Evolutionary conservation across 176 grass and related monocot species (phyloP), one percentile per base, ranked within the genome.

Genomic region (Carex kokanica): DNA sequence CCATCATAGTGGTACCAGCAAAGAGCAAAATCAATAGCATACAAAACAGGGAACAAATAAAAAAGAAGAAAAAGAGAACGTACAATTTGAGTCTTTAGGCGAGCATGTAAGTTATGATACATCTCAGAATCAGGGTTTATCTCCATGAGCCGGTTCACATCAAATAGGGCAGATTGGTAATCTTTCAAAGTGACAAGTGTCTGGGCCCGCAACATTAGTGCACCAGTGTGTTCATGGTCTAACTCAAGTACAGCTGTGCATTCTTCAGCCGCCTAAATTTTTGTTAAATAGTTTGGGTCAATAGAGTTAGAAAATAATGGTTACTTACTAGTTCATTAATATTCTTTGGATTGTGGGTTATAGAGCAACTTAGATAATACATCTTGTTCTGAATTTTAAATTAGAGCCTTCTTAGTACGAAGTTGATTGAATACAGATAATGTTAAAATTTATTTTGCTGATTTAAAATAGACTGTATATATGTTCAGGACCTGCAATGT

Each of bases 161-260:
- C 96, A 81, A 99, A 99, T 4, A 99, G 91, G 79, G 96, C 96
- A 5, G 96, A 99, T 56, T 95, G 96, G 73, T 99, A 99, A 68
- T 99, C 91, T 78, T 91, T 95, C 55, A 95, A 70, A 31, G 93
- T 99, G 25, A 99, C 96, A 23, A 99, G 87, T 60, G 96, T 99
- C 75, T 99, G 96, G 25, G 93, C 96, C 60, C 96, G 91, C 51
- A 99, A 80, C 96, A 99, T 99, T 14, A 99, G 81, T 83, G 96
- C 96, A 17, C 96, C 96, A 7, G 93, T 86, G 56, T 99, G 93
- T 36, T 93, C 85, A 17, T 84, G 92, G n/a, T 99, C 93, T 74
- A 95, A 88, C 34, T 95, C 96, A 34, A 99, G 96, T 64, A 99
- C 96, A 85, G 96, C 90, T 41, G 96, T 99, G 71, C 96, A 99